phyloP scores from a whole-genome alignment of 1,284 basidiomycete genomes.

The Ceratobasidium sp. region DNA sequence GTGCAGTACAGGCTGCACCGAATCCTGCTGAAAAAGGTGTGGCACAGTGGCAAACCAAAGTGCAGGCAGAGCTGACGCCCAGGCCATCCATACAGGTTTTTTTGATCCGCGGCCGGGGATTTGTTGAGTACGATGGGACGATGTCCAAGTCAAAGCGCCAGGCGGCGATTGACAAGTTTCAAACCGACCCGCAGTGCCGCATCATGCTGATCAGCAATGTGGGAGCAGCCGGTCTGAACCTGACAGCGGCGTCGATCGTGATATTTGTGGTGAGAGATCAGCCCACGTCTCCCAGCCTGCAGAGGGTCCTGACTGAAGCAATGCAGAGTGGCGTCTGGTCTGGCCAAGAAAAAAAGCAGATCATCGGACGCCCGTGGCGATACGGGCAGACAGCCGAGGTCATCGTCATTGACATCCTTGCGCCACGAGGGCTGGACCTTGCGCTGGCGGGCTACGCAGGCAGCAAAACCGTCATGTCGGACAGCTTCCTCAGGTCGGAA shows the following conservation, averaged over 20 bases:
- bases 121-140: slow-evolving; percentile 4
- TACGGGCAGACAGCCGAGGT: slow-evolving; percentile 5
- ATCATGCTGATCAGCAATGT: slow-evolving; percentile 35
- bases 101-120: background rate
- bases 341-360: slow-evolving; percentile 12
- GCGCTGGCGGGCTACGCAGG: slow-evolving; percentile 13
- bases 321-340: slow-evolving; percentile 5
- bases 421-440: slow-evolving; percentile 8
- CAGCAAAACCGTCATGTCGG: background rate
- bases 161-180: background rate
- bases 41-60: no score
- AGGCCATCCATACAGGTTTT: background rate
- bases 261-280: slow-evolving; percentile 7
- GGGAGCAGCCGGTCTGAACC: slow-evolving; percentile 16
- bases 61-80: background rate
- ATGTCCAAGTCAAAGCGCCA: background rate
- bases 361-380: slow-evolving; percentile 16
- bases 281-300: background rate
- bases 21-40: background rate
- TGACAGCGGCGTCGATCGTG: background rate
- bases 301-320: background rate
- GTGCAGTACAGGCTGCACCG: background rate
- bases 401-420: slow-evolving; percentile 1
- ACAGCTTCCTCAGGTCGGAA: background rate
- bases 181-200: background rate